Base-by-base conservation (phyloP, 306 rosid genomes). In the Sesbania bispinosa region DNA sequence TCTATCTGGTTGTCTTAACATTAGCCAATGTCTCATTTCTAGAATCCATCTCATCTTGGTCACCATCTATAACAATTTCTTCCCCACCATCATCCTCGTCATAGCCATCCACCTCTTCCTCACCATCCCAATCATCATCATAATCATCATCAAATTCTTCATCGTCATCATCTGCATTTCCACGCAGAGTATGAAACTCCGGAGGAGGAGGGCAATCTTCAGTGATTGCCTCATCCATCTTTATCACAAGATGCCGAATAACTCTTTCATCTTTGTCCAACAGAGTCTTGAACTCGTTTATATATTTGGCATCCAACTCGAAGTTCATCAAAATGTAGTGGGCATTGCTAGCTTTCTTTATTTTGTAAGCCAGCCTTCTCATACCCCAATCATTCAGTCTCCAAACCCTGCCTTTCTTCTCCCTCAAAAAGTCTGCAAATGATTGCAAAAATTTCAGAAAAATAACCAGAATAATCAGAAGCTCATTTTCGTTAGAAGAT, bases 171-270 rank as follows among this genome's bases (percentile, higher is more conserved):
- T 86, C 94, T 2, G 68, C 77, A 59, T 71, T 78, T 42, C 58
- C 82, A 20, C 69, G 72, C 41, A 90, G 32, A 19, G 82, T 51
- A 45, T 80, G 85, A 58, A 86, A 91, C 84, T 87, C 95, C 0
- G 85, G 93, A 67, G 99, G 99, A 39, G 97, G 96, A 78, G 97
- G 99, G 74, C 92, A 88, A 67, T 91, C 96, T 84, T 94, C 87
- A 16, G 96, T 88, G 77, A 91, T 77, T 10, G 96, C 96, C 71
- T 81, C 91, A 3, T 91, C 96, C 81, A 76, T 89, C 90, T 91
- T 91, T 55, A 91, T 74, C 63, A 94, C 86, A 0, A 94, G 88
- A 87, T 94, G 97, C 48, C 97, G 80, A 77, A 91, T 94, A 65
- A 94, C 83, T 72, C 99, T 85, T 81, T 94, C 96, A 55, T 91